phyloP scores from a whole-genome alignment of 257 asterid species.

The Linaria vulgaris region DNA sequence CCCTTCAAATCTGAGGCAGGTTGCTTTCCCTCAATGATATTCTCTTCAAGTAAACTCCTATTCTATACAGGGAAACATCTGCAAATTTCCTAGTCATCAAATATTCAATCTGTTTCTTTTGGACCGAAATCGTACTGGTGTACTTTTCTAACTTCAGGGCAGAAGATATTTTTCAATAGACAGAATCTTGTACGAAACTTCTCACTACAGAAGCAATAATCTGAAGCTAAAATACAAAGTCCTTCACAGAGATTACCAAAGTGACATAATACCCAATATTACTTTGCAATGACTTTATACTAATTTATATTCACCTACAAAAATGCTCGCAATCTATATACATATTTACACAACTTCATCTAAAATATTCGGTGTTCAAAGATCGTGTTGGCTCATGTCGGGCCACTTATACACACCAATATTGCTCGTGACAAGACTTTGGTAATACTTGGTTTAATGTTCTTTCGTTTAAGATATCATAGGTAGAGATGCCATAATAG shows the following conservation, averaged over 20 bases:
- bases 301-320: too few relatives aligned
- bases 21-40: too few relatives aligned
- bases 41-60: not conserved
- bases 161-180: not conserved
- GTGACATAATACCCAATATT: not conserved
- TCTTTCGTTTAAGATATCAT: not conserved
- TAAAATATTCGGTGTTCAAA: too few relatives aligned
- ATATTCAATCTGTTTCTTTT: not conserved
- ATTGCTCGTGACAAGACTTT: too few relatives aligned
- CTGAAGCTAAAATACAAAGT: too few relatives aligned
- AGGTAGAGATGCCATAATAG: too few relatives aligned
- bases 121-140: not conserved
- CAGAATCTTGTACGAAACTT: not conserved
- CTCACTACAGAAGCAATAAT: not conserved
- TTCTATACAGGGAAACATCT: not conserved
- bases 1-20: too few relatives aligned
- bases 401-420: too few relatives aligned
- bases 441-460: not conserved
- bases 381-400: too few relatives aligned
- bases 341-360: too few relatives aligned
- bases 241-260: not conserved
- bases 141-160: not conserved
- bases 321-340: too few relatives aligned
- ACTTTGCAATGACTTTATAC: not conserved
- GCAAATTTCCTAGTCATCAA: not conserved